Base-by-base conservation (phyloP, 225 moss, liverwort and hornwort species). In the Antitrichia curtipendula region DNA sequence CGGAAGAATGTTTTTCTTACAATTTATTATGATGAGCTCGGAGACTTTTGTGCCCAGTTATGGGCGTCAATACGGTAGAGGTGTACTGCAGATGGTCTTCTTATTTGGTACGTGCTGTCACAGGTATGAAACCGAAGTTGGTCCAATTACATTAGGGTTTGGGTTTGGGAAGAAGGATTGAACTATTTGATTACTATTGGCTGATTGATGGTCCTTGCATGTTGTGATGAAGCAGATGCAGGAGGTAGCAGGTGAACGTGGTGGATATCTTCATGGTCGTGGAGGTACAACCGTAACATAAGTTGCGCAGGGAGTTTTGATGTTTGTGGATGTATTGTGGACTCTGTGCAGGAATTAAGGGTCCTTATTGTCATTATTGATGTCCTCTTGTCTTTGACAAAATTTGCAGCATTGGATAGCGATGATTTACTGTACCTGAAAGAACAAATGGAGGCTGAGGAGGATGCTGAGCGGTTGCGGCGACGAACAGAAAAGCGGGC, bases 371-470 rank as follows among this genome's bases (percentile, higher is more conserved):
- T 63, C 47, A 21, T 81, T 80, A 61, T 84, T 90, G 89, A 87
- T 68, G n/a, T 89, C 28, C 54, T 88, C 68, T 81, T 89, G 58
- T 64, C 45, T 91, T 89, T 91, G 89, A 81, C 74, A 50, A 81
- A 80, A 85, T 86, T 36, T 59, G 70, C 93, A 98, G 98, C 98
- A 82, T 92, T 99, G 90, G 98, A 99, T 87, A 99, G 98, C 87
- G 98, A 99, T 93, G 98, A 99, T 87, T 85, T 99, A 90, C 91
- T 99, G 83, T 99, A 99, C 81, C 89, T 99, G 87, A 99, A 99
- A 91, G 98, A 99, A 80, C 98, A 99, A 91, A 99, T 99, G 98
- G 98, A 99, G 92, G 98, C 98, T 47, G 98, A 99, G 94, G 97
- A 99, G 91, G 98, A 99, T 92, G 97, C 98, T 61, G 98, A 99